Evolutionary conservation across 805 yeast genomes (phyloP).

Genomic region (Saturnispora bothae): DNA sequence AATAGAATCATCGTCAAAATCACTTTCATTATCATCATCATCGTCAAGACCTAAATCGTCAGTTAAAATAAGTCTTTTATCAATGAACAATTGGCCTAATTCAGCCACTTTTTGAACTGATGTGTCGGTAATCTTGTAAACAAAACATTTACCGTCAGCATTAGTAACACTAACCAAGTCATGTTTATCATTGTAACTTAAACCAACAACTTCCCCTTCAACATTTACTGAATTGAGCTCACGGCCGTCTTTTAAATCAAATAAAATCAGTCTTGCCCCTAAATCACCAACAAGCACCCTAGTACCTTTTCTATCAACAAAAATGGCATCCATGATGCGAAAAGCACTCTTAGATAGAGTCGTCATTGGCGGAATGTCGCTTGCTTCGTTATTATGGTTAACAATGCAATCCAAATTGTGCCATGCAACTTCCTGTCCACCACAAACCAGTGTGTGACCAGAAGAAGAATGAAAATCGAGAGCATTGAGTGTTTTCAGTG

Average conservation of each 20-base stretch:
- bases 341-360: slow-evolving; percentile 11
- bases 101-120: slow-evolving; percentile 41
- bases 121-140: slow-evolving; percentile 45
- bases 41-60: slow-evolving; percentile 30
- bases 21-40: slow-evolving; percentile 19
- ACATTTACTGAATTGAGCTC: slow-evolving; percentile 27
- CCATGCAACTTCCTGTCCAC: slow-evolving; percentile 30
- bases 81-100: slow-evolving; percentile 31
- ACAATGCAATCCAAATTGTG: slow-evolving; percentile 24
- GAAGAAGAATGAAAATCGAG: slow-evolving; percentile 22
- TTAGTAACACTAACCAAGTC: slow-evolving; percentile 50
- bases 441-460: slow-evolving; percentile 28
- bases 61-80: slow-evolving; percentile 20
- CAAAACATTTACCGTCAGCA: slow-evolving; percentile 46
- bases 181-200: slow-evolving; percentile 46
- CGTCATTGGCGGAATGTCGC: slow-evolving; percentile 4
- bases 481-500: slow-evolving; percentile 36
- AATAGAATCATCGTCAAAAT: slow-evolving; percentile 24
- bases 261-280: slow-evolving; percentile 43
- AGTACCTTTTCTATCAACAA: slow-evolving; percentile 48
- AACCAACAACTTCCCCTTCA: slow-evolving; percentile 45
- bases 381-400: background rate
- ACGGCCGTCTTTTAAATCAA: slow-evolving; percentile 30
- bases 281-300: slow-evolving; percentile 57
- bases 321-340: slow-evolving; percentile 37